These are phyloP conservation scores for Rubia yunnanensis DNA, from an alignment of 257 asterid species.

Conservation along the genomic window DNA sequence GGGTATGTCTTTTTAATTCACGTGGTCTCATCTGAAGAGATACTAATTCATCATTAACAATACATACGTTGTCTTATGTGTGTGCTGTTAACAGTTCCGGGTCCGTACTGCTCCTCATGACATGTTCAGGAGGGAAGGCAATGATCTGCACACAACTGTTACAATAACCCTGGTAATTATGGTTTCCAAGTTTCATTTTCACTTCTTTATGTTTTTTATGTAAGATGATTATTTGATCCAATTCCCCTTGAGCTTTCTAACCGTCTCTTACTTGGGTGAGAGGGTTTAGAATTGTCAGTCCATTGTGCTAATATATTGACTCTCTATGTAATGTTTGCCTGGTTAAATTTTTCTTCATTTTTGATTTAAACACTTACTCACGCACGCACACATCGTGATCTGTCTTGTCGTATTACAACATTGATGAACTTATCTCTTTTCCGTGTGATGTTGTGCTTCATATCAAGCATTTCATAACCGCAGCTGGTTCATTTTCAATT, in stretches of 20 bases:
- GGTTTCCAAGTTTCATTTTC: not conserved
- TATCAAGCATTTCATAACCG: no score
- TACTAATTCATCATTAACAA: not conserved
- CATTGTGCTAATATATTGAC: no score
- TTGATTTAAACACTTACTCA: no score
- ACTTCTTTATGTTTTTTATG: not conserved
- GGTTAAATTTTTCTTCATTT: no score
- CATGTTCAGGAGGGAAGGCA: conserved; percentile 76
- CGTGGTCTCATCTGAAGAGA: not conserved
- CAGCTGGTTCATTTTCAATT: no score
- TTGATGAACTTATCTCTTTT: no score
- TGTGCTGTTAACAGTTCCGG: conserved; percentile 50
- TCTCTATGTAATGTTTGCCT: no score
- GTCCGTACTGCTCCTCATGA: conserved; percentile 88
- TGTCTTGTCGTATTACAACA: no score
- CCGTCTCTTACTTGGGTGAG: no score
- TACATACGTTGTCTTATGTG: conserved; percentile 12
- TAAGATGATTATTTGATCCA: not conserved
- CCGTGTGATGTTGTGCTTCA: no score
- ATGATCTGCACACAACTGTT: conserved; percentile 71
- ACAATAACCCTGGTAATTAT: conserved; percentile 70
- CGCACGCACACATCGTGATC: no score
- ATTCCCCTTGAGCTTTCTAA: not conserved
- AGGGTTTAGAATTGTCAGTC: no score
- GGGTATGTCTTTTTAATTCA: conserved; percentile 42